These are phyloP conservation scores for Thielaviopsis euricoi DNA, from an alignment of 2,329 filamentous ascomycete species.

Conservation along the genomic window DNA sequence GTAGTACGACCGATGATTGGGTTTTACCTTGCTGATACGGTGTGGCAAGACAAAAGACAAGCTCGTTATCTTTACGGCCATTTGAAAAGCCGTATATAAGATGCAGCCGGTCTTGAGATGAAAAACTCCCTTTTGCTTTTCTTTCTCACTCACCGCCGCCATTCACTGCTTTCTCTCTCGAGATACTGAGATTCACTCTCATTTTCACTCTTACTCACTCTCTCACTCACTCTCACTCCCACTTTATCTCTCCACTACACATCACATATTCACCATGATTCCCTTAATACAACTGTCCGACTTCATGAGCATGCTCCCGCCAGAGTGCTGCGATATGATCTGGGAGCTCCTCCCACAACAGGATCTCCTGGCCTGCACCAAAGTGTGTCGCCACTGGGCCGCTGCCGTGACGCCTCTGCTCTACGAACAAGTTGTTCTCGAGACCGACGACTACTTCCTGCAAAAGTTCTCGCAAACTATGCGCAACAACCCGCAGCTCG, in stretches of 20 bases:
- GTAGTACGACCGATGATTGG: too few species aligned
- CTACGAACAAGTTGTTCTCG: constrained; percentile 5
- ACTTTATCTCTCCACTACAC: background rate
- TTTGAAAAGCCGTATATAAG: too few species aligned
- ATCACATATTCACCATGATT: background rate
- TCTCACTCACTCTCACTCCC: too few species aligned
- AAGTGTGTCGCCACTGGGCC: constrained; percentile 1
- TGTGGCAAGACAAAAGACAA: too few species aligned
- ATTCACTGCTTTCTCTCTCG: too few species aligned
- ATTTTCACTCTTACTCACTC: background rate
- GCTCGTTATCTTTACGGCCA: too few species aligned
- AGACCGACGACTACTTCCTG: constrained; percentile 9
- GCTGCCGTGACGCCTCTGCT: constrained; percentile 2
- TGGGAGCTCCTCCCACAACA: constrained; percentile 1
- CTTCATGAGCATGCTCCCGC: constrained; percentile 2
- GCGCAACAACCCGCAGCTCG: constrained; percentile 3
- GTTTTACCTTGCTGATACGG: too few species aligned
- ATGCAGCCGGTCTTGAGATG: too few species aligned
- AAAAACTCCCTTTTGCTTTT: background rate
- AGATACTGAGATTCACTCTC: background rate
- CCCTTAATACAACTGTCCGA: constrained; percentile 4
- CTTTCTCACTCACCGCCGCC: background rate
- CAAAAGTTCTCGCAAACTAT: constrained; percentile 9
- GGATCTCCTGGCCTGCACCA: background rate
- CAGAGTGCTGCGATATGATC: constrained; percentile 6